These are phyloP conservation scores for Ophiostoma angusticollis DNA, from an alignment of 2,329 filamentous ascomycete genomes.

Conservation along the genomic window DNA sequence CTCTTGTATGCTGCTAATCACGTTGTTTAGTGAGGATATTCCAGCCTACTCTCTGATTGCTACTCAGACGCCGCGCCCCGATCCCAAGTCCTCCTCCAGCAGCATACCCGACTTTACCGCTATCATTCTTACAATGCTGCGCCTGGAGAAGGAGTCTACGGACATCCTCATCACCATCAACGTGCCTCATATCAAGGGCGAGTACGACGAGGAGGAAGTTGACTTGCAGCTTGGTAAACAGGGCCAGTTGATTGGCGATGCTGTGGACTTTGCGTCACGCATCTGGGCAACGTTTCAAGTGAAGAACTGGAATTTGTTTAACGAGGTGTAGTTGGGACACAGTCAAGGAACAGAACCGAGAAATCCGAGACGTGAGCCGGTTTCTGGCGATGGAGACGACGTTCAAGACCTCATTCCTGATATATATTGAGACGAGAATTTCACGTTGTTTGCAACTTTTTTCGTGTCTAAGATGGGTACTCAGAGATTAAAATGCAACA, in stretches of 20 bases:
- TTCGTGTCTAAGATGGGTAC: no score
- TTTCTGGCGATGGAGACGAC: no score
- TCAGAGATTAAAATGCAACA: no score
- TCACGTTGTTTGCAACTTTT: no score
- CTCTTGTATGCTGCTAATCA: conserved; percentile 12
- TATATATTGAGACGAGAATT: no score
- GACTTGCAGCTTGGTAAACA: conserved; percentile 52
- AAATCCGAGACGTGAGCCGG: no score
- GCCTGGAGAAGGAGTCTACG: conserved; percentile 61
- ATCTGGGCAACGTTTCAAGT: conserved; percentile 66
- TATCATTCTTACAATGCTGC: conserved; percentile 63
- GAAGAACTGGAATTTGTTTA: conserved; percentile 68
- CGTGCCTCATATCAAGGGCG: conserved; percentile 66
- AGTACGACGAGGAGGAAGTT: conserved; percentile 61
- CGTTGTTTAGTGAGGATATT: conserved; percentile 28
- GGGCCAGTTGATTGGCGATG: conserved; percentile 55
- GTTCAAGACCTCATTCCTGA: no score
- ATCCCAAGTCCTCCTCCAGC: conserved; percentile 21
- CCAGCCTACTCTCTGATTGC: conserved; percentile 60
- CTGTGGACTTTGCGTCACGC: conserved; percentile 51
- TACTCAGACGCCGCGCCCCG: conserved; percentile 38
- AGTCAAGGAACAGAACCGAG: not conserved
- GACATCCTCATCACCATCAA: conserved; percentile 82
- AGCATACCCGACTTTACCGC: conserved; percentile 52
- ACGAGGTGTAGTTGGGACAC: conserved; percentile 22